Conservation (phyloP, 2,329 filamentous ascomycete genomes). For the Pseudophaeomoniella oleicola region DNA sequence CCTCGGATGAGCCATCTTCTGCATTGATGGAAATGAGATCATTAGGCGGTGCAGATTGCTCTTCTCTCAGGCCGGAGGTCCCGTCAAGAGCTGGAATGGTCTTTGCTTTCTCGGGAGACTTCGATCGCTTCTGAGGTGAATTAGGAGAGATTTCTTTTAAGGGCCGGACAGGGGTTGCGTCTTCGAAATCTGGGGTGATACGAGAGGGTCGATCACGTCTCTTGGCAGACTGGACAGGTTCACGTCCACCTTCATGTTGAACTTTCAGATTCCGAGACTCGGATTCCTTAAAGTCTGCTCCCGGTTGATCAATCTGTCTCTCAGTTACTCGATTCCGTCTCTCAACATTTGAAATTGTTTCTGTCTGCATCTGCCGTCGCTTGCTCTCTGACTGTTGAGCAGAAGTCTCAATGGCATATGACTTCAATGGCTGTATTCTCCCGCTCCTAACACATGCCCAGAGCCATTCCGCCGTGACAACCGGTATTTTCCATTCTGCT, state of each 20-base stretch:
- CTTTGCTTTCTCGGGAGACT: constrained; percentile 3
- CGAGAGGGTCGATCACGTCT: neutral
- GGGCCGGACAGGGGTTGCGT: constrained; percentile 8
- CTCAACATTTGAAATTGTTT: neutral
- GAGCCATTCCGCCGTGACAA: constrained; percentile 73
- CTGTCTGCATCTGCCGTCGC: neutral
- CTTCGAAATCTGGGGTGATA: constrained; percentile 1
- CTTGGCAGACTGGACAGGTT: neutral
- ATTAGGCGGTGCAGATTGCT: neutral
- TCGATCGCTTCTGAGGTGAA: constrained; percentile 10
- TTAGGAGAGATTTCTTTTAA: constrained; percentile 17
- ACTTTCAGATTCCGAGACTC: neutral
- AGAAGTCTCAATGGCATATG: constrained; percentile 24
- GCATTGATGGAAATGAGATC: neutral
- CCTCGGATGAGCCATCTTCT: too few species aligned
- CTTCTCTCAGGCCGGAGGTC: constrained; percentile 4
- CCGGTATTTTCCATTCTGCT: constrained; percentile 57
- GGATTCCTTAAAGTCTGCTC: constrained; percentile 6
- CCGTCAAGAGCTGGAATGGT: constrained; percentile 6
- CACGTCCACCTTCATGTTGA: neutral
- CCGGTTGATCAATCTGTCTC: neutral
- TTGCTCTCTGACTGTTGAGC: constrained; percentile 7
- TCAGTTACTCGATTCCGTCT: constrained; percentile 1
- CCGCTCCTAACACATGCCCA: constrained; percentile 57
- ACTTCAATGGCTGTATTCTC: constrained; percentile 31